A percentile compares a stretch with the other conserved stretches of the same genome.
phyloP scores from a whole-genome alignment of 2,329 filamentous ascomycete genomes.

The Curvularia eragrostidis region DNA sequence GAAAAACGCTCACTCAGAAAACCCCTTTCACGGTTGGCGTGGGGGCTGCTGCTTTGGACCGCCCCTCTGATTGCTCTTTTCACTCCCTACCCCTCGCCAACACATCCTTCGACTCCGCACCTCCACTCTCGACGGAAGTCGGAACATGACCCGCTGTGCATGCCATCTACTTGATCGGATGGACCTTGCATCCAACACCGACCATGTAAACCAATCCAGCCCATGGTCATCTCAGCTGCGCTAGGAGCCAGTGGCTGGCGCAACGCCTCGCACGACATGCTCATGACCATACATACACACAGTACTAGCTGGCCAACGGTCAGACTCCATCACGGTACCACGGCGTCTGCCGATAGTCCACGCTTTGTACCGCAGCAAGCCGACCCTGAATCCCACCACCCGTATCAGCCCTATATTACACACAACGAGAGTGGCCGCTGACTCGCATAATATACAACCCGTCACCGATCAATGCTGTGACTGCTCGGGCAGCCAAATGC shows the following conservation, averaged over 20 bases:
- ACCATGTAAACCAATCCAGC: not conserved
- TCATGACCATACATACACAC: constrained; percentile 1
- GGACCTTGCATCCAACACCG: constrained; percentile 4
- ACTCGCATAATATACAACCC: constrained; percentile 4
- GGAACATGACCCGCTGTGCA: constrained; percentile 5
- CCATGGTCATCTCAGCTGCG: not conserved
- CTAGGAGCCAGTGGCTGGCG: constrained; percentile 2
- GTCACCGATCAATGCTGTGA: constrained; percentile 6
- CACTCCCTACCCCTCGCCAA: constrained; percentile 31
- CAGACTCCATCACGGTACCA: constrained; percentile 3
- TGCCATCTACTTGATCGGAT: not conserved
- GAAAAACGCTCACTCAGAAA: constrained; percentile 32
- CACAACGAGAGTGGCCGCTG: not conserved
- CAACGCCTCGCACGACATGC: constrained; percentile 1
- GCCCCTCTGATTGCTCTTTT: constrained; percentile 8
- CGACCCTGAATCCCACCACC: not conserved
- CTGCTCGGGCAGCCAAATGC: constrained; percentile 5
- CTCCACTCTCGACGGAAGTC: constrained; percentile 12
- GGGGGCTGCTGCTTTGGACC: constrained; percentile 7
- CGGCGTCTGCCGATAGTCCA: constrained; percentile 4
- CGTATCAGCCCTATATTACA: not conserved
- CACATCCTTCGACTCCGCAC: constrained; percentile 30
- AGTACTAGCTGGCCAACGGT: constrained; percentile 2
- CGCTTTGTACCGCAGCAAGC: constrained; percentile 1
- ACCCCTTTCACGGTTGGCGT: constrained; percentile 21